These are phyloP conservation scores for Ascochyta pisi DNA, from an alignment of 2,329 filamentous ascomycete genomes.

Conservation along the genomic window DNA sequence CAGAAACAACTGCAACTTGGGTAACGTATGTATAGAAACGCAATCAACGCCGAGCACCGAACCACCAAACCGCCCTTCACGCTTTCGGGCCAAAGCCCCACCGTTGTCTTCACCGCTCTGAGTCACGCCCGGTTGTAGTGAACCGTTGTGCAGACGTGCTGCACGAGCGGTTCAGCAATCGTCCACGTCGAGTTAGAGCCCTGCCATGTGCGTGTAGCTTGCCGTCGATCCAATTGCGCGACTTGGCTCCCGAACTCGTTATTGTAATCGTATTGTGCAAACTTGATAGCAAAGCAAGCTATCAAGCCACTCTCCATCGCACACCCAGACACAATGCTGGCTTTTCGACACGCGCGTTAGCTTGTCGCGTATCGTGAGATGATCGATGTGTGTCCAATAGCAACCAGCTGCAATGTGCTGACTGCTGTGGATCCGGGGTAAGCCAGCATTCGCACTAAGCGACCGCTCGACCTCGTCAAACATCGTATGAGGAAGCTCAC, in stretches of 20 bases:
- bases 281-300: neutral
- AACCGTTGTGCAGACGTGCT: slow-evolving; percentile 15
- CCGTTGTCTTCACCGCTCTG: slow-evolving; percentile 27
- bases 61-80: slow-evolving; percentile 8
- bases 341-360: neutral
- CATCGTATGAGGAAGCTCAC: slow-evolving; percentile 10
- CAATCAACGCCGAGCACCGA: slow-evolving; percentile 3
- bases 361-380: slow-evolving; percentile 8
- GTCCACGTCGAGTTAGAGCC: slow-evolving; percentile 14
- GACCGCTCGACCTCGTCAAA: neutral
- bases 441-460: slow-evolving; percentile 13
- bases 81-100: slow-evolving; percentile 12
- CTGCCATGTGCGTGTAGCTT: slow-evolving; percentile 8
- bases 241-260: slow-evolving; percentile 5
- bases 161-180: slow-evolving; percentile 19
- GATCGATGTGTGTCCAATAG: slow-evolving; percentile 4
- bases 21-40: slow-evolving; percentile 4
- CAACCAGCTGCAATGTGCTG: neutral
- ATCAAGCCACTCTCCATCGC: neutral
- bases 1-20: neutral
- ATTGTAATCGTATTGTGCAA: neutral
- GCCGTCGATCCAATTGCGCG: slow-evolving; percentile 13
- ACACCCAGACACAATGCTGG: neutral
- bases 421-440: slow-evolving; percentile 17
- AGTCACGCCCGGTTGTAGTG: slow-evolving; percentile 18